Evolutionary conservation across 352 stramenopile species (phyloP).

Genomic region (Thalassiosira mediterranea): DNA sequence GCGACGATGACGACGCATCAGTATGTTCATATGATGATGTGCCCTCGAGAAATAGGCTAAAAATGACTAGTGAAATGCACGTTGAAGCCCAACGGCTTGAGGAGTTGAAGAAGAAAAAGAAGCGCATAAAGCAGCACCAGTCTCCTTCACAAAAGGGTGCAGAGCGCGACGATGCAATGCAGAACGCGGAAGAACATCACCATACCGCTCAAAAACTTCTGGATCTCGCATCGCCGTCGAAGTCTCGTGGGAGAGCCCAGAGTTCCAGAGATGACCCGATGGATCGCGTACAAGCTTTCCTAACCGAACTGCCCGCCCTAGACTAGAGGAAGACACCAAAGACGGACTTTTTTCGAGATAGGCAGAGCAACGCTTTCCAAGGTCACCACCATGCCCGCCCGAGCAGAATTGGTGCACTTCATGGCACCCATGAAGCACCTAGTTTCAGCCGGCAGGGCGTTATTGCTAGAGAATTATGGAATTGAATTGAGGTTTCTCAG

Average conservation of each 20-base stretch:
- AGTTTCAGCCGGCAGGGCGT: too few species aligned
- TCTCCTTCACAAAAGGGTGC: conserved; percentile 4
- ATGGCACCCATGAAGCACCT: too few species aligned
- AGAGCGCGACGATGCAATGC: conserved; percentile 13
- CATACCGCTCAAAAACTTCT: conserved; percentile 1
- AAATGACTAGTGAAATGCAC: conserved; percentile 28
- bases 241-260: conserved; percentile 17
- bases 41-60: conserved; percentile 25
- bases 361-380: too few species aligned
- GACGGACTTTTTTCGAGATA: too few species aligned
- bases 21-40: conserved; percentile 39
- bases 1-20: conserved; percentile 20
- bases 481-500: too few species aligned
- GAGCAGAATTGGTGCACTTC: too few species aligned
- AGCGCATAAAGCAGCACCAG: conserved; percentile 11
- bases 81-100: conserved; percentile 17
- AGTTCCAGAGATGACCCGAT: conserved; percentile 31
- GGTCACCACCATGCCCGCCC: too few species aligned
- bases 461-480: too few species aligned
- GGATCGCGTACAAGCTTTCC: conserved; percentile 39
- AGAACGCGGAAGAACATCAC: neutral
- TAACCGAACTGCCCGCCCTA: conserved; percentile 44
- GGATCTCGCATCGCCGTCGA: conserved; percentile 10
- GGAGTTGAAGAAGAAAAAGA: conserved; percentile 11
- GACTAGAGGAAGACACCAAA: too few species aligned